phyloP scores from a whole-genome alignment of 164 flowering plant species.

The Euptelea pleiosperma region DNA sequence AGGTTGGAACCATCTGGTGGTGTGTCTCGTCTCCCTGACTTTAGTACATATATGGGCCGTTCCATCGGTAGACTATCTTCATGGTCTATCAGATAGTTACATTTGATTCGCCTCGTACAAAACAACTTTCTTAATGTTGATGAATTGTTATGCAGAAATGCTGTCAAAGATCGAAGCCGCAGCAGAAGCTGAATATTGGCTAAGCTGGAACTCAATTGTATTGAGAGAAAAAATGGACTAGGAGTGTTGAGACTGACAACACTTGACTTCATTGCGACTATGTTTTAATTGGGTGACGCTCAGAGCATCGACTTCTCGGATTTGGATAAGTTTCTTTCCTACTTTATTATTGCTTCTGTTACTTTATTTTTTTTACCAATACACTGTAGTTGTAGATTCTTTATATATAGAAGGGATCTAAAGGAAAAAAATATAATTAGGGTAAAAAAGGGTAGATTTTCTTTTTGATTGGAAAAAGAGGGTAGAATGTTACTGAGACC shows the following conservation, averaged over 20 bases:
- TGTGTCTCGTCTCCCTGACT: no score
- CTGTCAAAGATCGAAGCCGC: conserved; percentile 54
- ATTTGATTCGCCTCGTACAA: no score
- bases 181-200: conserved; percentile 61
- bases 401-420: not conserved
- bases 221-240: conserved; percentile 17
- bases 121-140: no score
- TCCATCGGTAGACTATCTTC: no score
- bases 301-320: conserved; percentile 42
- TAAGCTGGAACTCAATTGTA: conserved; percentile 4
- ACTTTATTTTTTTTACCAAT: conserved; percentile 15
- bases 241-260: conserved; percentile 22
- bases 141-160: conserved; percentile 45
- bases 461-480: no score
- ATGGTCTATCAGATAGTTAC: no score
- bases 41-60: no score
- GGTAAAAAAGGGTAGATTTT: no score
- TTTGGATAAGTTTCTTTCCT: conserved; percentile 59
- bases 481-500: conserved; percentile 18
- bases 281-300: conserved; percentile 41
- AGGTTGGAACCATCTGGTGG: no score
- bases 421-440: no score
- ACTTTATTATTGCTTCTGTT: conserved; percentile 25
- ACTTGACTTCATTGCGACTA: conserved; percentile 38
- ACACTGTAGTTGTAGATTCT: conserved; percentile 16